phyloP scores from a whole-genome alignment of 306 rosid species.

The Ormosia emarginata region DNA sequence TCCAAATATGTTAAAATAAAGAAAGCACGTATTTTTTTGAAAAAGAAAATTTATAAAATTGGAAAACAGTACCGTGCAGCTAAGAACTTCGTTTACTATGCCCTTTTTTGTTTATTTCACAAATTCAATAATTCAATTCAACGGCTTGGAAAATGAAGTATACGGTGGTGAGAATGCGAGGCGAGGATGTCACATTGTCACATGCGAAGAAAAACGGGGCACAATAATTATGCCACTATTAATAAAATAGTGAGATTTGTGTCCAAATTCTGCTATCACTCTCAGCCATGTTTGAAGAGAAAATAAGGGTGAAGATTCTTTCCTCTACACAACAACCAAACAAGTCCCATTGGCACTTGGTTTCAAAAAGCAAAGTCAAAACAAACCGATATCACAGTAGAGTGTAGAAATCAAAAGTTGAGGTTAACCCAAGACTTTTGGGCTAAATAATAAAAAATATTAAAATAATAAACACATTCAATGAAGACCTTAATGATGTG shows the following conservation, averaged over 20 bases:
- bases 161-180: background rate
- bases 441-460: background rate
- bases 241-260: background rate
- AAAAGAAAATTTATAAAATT: too few species aligned
- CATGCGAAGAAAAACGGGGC: conserved; percentile 35
- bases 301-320: background rate
- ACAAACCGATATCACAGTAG: background rate
- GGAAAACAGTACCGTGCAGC: background rate
- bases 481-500: background rate
- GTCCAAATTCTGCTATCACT: conserved; percentile 2
- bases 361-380: background rate
- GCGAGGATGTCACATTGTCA: conserved; percentile 26
- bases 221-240: conserved; percentile 13
- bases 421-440: background rate
- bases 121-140: conserved; percentile 9
- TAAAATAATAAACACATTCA: background rate
- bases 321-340: conserved; percentile 34
- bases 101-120: background rate
- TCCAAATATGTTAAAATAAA: too few species aligned
- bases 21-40: too few species aligned
- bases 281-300: background rate
- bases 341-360: conserved; percentile 6
- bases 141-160: conserved; percentile 12
- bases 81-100: background rate
- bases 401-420: background rate